Percentiles rank a stretch among this genome's conserved stretches.
Evolutionary conservation across 768 basidiomycete genomes (phyloP).

Genomic region (Paxillus involutus): DNA sequence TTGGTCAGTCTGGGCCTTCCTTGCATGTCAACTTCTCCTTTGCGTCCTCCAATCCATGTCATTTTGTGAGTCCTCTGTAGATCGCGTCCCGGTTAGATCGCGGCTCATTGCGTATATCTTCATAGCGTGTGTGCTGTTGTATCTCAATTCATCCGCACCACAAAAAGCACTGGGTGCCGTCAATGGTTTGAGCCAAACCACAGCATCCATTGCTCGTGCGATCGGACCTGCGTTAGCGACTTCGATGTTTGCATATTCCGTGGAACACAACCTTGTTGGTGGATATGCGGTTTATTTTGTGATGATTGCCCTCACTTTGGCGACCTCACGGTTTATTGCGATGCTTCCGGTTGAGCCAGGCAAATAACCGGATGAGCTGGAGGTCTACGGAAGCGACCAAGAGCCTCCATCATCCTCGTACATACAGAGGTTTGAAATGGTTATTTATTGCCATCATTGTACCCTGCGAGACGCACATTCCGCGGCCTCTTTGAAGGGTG

Average conservation of each 20-base stretch:
- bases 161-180: constrained; percentile 55
- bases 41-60: constrained; percentile 52
- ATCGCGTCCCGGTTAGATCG: no score
- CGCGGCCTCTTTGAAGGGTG: no score
- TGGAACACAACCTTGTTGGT: constrained; percentile 41
- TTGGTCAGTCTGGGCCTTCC: no score
- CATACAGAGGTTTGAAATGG: no score
- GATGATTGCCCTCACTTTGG: no score
- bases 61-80: constrained; percentile 45
- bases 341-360: no score
- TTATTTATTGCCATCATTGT: no score
- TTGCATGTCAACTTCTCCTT: constrained; percentile 14
- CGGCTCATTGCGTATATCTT: background rate
- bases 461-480: no score
- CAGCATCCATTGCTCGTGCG: constrained; percentile 44
- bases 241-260: constrained; percentile 50
- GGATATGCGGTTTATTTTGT: constrained; percentile 43
- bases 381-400: no score
- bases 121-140: constrained; percentile 65
- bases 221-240: constrained; percentile 50
- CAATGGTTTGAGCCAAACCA: constrained; percentile 55
- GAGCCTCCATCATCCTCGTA: no score
- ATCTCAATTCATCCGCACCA: constrained; percentile 61
- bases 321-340: no score
- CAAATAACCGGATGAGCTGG: no score